Base-by-base conservation (phyloP, 2,329 filamentous ascomycete species). In the Coniochaeta sp. region DNA sequence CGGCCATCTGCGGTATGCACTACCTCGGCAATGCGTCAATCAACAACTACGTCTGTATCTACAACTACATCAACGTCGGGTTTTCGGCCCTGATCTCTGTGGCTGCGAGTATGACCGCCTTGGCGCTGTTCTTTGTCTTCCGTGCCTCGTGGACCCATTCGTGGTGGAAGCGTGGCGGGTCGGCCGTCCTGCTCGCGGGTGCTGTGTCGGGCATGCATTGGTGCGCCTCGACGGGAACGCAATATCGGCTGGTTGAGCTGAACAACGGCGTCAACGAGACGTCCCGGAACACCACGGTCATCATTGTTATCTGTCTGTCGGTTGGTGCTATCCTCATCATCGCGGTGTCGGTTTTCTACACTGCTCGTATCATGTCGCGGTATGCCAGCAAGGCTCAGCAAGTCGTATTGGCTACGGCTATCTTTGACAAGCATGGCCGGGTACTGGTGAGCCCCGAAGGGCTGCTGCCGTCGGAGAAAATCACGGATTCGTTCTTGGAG, bases 151-250 rank as follows among this genome's bases (percentile, higher is more conserved):
- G 91, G 90, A 89, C 88, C 57, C 88, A 87, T 67, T 84, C 83
- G 17, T 91, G 88, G 84, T 92, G 88, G 88, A 90, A 91, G 69
- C 80, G 90, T 61, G 73, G 81, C 11, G 67, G 86, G 1, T 90
- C 87, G 62, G 88, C 88, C 11, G 74, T 85, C 54, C 73, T 92
- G 19, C 79, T 96, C 44, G 89, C 89, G 9, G 79, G 83, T 17
- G 90, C 89, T 44, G 89, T 95, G 1, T 92, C 88, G 11, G 90
- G 89, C 1, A 95, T 96, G 91, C 91, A 96, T 74, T 96, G 90
- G 89, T 88, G 88, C 60, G 91, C 89, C 34, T 82, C 88, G 3
- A 80, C 84, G 12, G 89, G 89, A 17, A 95, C 90, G 3, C 71
- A 73, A 9, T 95, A 93, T 70, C 79, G 79, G 50, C 72, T 90